phyloP scores from a whole-genome alignment of 1,284 basidiomycete genomes.

The Veloboletus limbatus region DNA sequence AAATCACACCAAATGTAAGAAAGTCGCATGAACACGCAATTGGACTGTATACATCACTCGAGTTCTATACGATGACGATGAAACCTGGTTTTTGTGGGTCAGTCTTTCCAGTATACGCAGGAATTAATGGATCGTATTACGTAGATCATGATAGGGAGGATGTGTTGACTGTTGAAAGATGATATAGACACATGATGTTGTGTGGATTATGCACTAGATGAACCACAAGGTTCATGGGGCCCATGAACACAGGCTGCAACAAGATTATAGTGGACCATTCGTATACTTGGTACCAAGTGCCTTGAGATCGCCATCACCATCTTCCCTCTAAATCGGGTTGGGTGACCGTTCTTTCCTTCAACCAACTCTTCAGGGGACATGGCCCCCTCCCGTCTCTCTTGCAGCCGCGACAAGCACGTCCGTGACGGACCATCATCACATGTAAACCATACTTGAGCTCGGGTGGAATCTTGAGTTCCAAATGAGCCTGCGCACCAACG shows the following conservation, averaged over 20 bases:
- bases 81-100: constrained; percentile 4
- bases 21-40: constrained; percentile 12
- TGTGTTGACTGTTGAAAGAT: constrained; percentile 3
- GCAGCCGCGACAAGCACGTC: constrained; percentile 53
- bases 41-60: constrained; percentile 5
- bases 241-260: not conserved
- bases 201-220: too few species aligned
- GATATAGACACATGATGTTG: not conserved
- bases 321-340: not conserved
- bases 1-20: constrained; percentile 5
- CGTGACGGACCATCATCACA: constrained; percentile 69
- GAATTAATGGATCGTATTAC: not conserved
- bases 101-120: not conserved
- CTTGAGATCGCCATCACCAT: constrained; percentile 1
- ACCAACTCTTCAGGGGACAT: constrained; percentile 29
- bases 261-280: not conserved
- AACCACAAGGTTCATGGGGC: too few species aligned
- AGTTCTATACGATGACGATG: constrained; percentile 2
- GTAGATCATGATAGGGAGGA: too few species aligned
- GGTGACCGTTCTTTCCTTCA: constrained; percentile 10
- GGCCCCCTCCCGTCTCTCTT: constrained; percentile 34
- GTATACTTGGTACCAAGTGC: not conserved
- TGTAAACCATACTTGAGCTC: constrained; percentile 72
- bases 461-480: constrained; percentile 60
- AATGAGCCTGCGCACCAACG: constrained; percentile 67